phyloP scores from a whole-genome alignment of 371 early-diverging fungal species.

The Syncephalis fuscata region DNA sequence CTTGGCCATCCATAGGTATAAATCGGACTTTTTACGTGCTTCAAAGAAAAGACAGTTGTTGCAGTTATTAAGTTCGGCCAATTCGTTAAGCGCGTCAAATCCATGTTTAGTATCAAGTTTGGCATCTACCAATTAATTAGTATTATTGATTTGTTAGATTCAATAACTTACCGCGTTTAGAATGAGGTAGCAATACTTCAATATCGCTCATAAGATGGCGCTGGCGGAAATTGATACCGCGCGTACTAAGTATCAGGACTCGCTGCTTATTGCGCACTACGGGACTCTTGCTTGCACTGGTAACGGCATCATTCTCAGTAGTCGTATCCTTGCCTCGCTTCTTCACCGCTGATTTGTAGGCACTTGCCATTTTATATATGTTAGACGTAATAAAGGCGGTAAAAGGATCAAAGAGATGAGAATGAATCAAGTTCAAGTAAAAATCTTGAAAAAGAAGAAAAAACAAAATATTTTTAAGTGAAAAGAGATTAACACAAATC shows the following conservation, averaged over 20 bases:
- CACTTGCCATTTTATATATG: too few species aligned
- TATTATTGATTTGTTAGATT: not conserved
- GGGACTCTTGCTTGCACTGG: not conserved
- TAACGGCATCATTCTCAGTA: too few species aligned
- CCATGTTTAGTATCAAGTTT: constrained; percentile 88
- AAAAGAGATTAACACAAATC: too few species aligned
- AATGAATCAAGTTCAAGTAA: too few species aligned
- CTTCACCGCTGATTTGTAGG: too few species aligned
- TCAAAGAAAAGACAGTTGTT: constrained; percentile 95
- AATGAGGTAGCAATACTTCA: constrained; percentile 73
- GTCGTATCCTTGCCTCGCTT: too few species aligned
- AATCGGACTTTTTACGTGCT: constrained; percentile 75
- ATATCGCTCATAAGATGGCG: constrained; percentile 66
- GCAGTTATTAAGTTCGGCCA: constrained; percentile 92
- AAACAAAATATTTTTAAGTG: too few species aligned
- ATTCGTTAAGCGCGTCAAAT: constrained; percentile 78
- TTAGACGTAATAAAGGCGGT: too few species aligned
- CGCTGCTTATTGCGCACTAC: constrained; percentile 52
- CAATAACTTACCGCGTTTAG: constrained; percentile 52
- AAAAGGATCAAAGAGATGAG: too few species aligned
- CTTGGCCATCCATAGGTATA: constrained; percentile 90
- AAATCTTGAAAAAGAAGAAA: too few species aligned
- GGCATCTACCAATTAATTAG: constrained; percentile 21
- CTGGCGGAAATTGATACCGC: constrained; percentile 57
- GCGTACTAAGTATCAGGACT: constrained; percentile 72